Conservation (phyloP, 2,329 filamentous ascomycete species). For the Calonectria hawksworthii region DNA sequence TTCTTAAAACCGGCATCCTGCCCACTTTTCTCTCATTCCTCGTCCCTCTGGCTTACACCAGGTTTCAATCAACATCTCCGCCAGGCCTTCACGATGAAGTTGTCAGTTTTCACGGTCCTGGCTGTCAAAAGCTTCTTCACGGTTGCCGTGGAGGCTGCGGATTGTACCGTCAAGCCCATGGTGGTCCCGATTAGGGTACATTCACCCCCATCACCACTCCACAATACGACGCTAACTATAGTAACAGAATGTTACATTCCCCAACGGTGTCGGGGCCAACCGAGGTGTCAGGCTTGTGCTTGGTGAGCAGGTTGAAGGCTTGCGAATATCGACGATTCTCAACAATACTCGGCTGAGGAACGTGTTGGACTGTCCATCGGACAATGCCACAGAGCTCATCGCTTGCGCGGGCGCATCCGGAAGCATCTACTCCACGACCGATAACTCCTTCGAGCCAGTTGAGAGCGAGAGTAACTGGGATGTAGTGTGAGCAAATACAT, state of each 20-base stretch:
- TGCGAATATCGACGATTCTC: slow-evolving; percentile 25
- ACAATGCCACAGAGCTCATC: slow-evolving; percentile 11
- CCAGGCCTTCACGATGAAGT: neutral
- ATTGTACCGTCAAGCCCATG: slow-evolving; percentile 17
- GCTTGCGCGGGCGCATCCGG: slow-evolving; percentile 23
- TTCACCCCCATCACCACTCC: neutral
- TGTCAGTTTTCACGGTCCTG: neutral
- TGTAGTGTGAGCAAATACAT: neutral
- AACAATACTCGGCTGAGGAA: slow-evolving; percentile 26
- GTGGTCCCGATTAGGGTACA: slow-evolving; percentile 10
- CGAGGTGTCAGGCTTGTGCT: slow-evolving; percentile 19
- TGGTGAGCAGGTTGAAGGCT: slow-evolving; percentile 10
- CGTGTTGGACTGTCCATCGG: slow-evolving; percentile 18
- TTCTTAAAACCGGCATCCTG: neutral
- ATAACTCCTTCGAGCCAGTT: neutral
- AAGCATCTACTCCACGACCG: slow-evolving; percentile 21
- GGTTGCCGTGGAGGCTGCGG: neutral
- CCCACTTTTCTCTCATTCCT: neutral
- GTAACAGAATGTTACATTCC: slow-evolving; percentile 17
- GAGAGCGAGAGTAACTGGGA: slow-evolving; percentile 13
- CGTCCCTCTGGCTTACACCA: neutral
- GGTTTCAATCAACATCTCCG: too few species aligned
- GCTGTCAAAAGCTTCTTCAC: neutral
- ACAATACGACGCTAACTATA: neutral
- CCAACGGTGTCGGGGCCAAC: slow-evolving; percentile 23